Conservation (phyloP, 768 basidiomycete species). For the Agaricus subrufescens region DNA sequence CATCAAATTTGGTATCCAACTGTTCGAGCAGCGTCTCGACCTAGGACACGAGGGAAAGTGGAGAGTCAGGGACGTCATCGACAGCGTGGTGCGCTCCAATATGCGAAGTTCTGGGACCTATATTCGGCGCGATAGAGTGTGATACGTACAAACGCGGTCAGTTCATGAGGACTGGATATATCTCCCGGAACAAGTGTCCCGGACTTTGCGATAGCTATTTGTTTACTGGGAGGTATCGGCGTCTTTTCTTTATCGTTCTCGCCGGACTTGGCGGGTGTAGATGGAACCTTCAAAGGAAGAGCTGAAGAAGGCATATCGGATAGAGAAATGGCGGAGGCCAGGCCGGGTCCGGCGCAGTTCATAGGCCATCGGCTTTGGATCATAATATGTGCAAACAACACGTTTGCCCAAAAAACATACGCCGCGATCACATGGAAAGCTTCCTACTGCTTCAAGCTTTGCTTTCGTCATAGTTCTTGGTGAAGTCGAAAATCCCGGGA, state of each 20-base stretch:
- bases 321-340: neutral
- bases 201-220: slow-evolving; percentile 31
- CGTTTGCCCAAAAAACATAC: neutral
- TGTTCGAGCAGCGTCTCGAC: slow-evolving; percentile 87
- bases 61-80: slow-evolving; percentile 1
- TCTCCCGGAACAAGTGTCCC: slow-evolving; percentile 46
- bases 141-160: slow-evolving; percentile 84
- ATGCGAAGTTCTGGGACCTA: neutral
- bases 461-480: neutral
- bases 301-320: slow-evolving; percentile 46
- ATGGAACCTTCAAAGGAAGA: slow-evolving; percentile 62
- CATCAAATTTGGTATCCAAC: slow-evolving; percentile 87
- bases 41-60: slow-evolving; percentile 30
- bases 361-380: slow-evolving; percentile 6
- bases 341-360: neutral
- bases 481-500: neutral
- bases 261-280: slow-evolving; percentile 44
- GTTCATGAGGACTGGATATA: slow-evolving; percentile 89
- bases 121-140: neutral
- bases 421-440: slow-evolving; percentile 3
- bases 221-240: slow-evolving; percentile 42
- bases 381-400: slow-evolving; percentile 18
- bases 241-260: slow-evolving; percentile 48
- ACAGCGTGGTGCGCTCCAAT: neutral
- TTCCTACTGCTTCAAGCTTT: neutral